Evolutionary conservation across 768 basidiomycete species (phyloP), one percentile per base, ranked within the genome.

Genomic region (Hemileccinum impolitum): DNA sequence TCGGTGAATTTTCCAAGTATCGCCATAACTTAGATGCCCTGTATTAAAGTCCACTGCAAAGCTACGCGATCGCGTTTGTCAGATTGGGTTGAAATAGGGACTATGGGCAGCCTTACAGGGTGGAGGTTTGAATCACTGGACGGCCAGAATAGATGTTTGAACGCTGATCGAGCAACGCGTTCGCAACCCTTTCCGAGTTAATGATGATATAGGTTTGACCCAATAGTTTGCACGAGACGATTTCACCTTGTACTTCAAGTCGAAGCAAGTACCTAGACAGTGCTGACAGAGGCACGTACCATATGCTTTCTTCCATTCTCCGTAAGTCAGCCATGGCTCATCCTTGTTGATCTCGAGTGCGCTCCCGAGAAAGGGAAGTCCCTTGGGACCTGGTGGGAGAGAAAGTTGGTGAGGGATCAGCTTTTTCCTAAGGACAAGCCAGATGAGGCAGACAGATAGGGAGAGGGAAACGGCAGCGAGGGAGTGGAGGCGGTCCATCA

Each of bases 321-420:
- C 28, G 26, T 63, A 71, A 0, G 65, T 63, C 41, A 69, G 17
- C 70, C 69, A 71, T 11, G 67, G 66, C 14, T 55, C 52, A 9
- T 34, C 31, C 17, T 51, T 54, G 23, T 64, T 61, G 19, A 69
- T 53, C 36, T 62, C 53, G 39, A 60, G 48, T 21, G 57, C 51
- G 26, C 51, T 63, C 11, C 68, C 67, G 32, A 68, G 39, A 15
- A 63, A 23, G 4, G 66, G 68, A 3, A 64, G 44, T 7, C 59
- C 62, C 36, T 53, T 57, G 1, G 67, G 68, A 25, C 66, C 66
- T 2, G 67, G 67, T 18, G 67, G 66, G 4, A 58, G 53, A 30
- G 64, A 44, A 21, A 62, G 50, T 13, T 32, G 49, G n/a, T 55
- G 53, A 32, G 56, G 55, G 0, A 47, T 44, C 25, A 49, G 34